Evolutionary conservation across 495 filamentous ascomycete genomes (phyloP), one percentile per base, ranked within the genome.

Genomic region (Xylaria cubensis): DNA sequence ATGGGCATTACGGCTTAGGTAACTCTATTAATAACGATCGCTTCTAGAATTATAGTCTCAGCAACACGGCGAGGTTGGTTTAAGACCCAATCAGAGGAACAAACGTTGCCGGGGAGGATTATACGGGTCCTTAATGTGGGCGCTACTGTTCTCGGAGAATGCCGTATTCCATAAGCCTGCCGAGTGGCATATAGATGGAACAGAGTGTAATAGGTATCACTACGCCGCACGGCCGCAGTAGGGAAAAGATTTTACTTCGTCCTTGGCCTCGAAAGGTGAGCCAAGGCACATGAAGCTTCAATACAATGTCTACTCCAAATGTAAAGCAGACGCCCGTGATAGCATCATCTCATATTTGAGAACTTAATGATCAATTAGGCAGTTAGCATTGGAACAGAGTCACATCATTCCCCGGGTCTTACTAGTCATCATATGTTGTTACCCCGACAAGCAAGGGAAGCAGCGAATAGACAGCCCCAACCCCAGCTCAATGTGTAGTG

Each of bases 21-120:
- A 56, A 56, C n/a, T 67, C 65, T 56, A 67, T 44, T 67, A 67
- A 67, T 67, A 67, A 39, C n/a, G 19, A 26, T 41, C 17, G 44
- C 64, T 55, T 67, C 44, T 19, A 50, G 42, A 29, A 50, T 50
- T 48, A 48, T 34, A 63, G 39, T 44, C 19, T 34, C 8, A 15
- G 34, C 17, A 46, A 36, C n/a, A 19, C 34, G 64, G 32, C 64
- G 55, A n/a, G 41, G 64, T 19, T 21, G 46, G 6, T 67, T 55
- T 10, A 3, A 19, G 32, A 9, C 29, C 64, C 64, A 67, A 67
- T 67, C 64, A 67, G 41, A 46, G 26, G 15, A 26, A 67, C 10
- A 36, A 6, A 26, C 6, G 34, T 34, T 17, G 21, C n/a, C 36
- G 34, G 50, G 44, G 24, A 66, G 64, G 64, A 67, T 67, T 50